These are phyloP conservation scores for Dactylorhiza incarnata DNA, from an alignment of 106 monocot species.

Conservation along the genomic window DNA sequence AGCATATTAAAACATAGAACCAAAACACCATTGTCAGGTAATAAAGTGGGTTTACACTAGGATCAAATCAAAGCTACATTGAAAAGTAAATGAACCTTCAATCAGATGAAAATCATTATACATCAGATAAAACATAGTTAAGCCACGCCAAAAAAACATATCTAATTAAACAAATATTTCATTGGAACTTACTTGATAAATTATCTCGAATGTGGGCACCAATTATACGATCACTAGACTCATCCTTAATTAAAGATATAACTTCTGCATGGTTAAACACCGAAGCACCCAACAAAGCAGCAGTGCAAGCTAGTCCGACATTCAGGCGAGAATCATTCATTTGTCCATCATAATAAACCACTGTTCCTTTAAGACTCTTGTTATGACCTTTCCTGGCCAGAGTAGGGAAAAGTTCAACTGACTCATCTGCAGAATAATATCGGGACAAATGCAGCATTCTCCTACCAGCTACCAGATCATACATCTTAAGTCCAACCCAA, in stretches of 20 bases:
- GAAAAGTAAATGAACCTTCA: not conserved
- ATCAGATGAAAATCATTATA: not conserved
- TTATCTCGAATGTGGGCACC: constrained; percentile 78
- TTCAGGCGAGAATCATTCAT: constrained; percentile 97
- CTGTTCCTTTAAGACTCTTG: constrained; percentile 83
- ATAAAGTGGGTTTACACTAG: not conserved
- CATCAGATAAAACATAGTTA: not conserved
- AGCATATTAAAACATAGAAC: not conserved
- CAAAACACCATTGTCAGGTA: not conserved
- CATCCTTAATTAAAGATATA: constrained; percentile 72
- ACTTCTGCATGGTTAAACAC: constrained; percentile 97
- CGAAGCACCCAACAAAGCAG: constrained; percentile 78
- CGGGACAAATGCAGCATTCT: constrained; percentile 89
- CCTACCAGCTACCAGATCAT: constrained; percentile 89
- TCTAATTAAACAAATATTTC: not conserved
- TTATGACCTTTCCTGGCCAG: constrained; percentile 67
- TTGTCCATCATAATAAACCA: constrained; percentile 98
- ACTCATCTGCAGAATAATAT: constrained; percentile 88
- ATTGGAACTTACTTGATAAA: constrained; percentile 63
- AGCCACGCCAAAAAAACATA: not conserved
- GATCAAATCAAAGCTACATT: not conserved
- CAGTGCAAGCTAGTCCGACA: constrained; percentile 92
- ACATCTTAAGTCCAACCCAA: constrained; percentile 83
- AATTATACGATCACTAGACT: constrained; percentile 51
- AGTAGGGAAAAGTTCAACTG: constrained; percentile 87